Conservation (phyloP, 805 yeast genomes). For the Danielia reshetovae region DNA sequence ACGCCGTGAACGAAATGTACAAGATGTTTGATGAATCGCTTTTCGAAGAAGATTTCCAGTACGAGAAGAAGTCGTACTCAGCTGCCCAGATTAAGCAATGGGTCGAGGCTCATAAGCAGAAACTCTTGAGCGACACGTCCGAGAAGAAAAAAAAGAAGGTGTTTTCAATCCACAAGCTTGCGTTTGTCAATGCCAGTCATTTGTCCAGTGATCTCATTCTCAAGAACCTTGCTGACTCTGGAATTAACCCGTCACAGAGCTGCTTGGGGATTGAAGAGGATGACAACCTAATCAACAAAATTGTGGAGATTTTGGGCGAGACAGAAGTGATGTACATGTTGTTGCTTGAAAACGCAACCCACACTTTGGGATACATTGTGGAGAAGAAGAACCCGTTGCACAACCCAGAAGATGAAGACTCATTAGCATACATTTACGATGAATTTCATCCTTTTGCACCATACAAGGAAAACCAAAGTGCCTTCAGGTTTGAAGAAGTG, state of each 20-base stretch:
- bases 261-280: slow-evolving; percentile 26
- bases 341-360: slow-evolving; percentile 31
- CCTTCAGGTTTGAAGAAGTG: slow-evolving; percentile 39
- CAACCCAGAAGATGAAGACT: slow-evolving; percentile 39
- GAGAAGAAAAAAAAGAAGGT: slow-evolving; percentile 36
- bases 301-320: slow-evolving; percentile 41
- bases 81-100: slow-evolving; percentile 33
- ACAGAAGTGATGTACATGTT: slow-evolving; percentile 43
- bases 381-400: slow-evolving; percentile 55
- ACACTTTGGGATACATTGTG: slow-evolving; percentile 57
- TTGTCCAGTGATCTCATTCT: slow-evolving; percentile 76
- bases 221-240: slow-evolving; percentile 45
- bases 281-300: slow-evolving; percentile 23
- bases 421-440: slow-evolving; percentile 51
- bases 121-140: slow-evolving; percentile 11
- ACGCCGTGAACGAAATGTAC: slow-evolving; percentile 75
- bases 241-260: slow-evolving; percentile 43
- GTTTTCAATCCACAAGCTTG: slow-evolving; percentile 62
- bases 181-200: slow-evolving; percentile 66
- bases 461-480: slow-evolving; percentile 27
- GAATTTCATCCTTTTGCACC: slow-evolving; percentile 72
- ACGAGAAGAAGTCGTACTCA: slow-evolving; percentile 19
- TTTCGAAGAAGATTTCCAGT: slow-evolving; percentile 27
- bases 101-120: slow-evolving; percentile 33
- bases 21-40: slow-evolving; percentile 52